Conservation (phyloP, 2,329 filamentous ascomycete genomes). For the Mycosphaerella arachidis region DNA sequence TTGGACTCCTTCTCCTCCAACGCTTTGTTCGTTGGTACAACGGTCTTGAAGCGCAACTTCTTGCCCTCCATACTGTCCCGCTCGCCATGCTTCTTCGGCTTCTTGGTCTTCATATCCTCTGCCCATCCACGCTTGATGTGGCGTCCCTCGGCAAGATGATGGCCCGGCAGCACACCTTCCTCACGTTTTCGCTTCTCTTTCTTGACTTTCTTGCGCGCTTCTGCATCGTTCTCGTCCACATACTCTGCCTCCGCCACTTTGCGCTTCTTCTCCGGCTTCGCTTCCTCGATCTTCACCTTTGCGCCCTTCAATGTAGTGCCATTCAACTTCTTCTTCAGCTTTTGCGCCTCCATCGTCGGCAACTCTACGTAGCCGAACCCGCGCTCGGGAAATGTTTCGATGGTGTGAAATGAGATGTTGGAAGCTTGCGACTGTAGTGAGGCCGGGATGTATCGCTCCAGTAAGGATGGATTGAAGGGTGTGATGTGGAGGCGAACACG, state of each 20-base stretch:
- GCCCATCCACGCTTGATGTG: conserved; percentile 90
- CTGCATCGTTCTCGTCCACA: conserved; percentile 38
- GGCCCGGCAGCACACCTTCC: conserved; percentile 57
- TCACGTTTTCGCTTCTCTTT: conserved; percentile 48
- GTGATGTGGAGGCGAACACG: conserved; percentile 73
- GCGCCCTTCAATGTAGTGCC: conserved; percentile 77
- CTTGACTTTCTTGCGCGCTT: conserved; percentile 51
- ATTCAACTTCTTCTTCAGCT: conserved; percentile 84
- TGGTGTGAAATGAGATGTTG: conserved; percentile 80
- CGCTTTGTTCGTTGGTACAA: conserved; percentile 53
- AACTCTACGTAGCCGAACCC: conserved; percentile 88
- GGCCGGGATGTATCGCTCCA: conserved; percentile 66
- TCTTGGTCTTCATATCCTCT: conserved; percentile 44
- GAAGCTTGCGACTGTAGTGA: conserved; percentile 62
- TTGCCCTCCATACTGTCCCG: conserved; percentile 64
- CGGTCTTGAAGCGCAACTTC: conserved; percentile 81
- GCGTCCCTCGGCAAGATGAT: conserved; percentile 67
- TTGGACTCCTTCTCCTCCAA: conserved; percentile 60
- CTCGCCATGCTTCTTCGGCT: conserved; percentile 51
- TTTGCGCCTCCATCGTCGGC: conserved; percentile 77
- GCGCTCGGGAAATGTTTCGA: conserved; percentile 85
- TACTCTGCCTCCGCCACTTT: conserved; percentile 32
- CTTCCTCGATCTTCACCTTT: conserved; percentile 81
- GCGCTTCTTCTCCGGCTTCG: conserved; percentile 59
- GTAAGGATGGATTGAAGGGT: conserved; percentile 71